These are phyloP conservation scores for Nothophaeocryptopus gaeumannii DNA, from an alignment of 2,329 filamentous ascomycete species.

Conservation along the genomic window DNA sequence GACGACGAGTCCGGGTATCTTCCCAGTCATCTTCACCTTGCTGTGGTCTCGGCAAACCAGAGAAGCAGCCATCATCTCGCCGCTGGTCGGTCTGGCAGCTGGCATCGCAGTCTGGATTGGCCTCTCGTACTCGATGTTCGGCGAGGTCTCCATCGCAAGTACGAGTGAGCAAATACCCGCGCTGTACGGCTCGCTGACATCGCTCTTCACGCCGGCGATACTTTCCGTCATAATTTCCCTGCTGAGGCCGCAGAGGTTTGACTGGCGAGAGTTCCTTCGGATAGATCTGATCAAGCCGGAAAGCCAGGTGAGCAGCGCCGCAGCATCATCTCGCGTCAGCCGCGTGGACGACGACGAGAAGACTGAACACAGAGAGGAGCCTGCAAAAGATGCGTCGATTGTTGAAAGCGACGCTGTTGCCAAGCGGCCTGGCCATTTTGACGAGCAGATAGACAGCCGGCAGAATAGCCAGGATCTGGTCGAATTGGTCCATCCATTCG, in stretches of 20 bases:
- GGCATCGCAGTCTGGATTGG: conserved; percentile 46
- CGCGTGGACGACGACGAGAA: neutral
- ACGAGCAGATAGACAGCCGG: neutral
- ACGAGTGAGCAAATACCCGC: conserved; percentile 42
- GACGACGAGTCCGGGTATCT: conserved; percentile 44
- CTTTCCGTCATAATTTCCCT: conserved; percentile 48
- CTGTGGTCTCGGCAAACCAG: conserved; percentile 48
- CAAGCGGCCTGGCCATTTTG: too few relatives aligned
- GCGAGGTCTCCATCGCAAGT: conserved; percentile 41
- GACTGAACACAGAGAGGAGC: neutral
- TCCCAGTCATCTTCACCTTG: conserved; percentile 45
- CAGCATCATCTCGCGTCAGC: neutral
- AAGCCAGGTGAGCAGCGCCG: conserved; percentile 12
- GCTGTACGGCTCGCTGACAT: conserved; percentile 46
- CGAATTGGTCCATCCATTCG: conserved; percentile 41
- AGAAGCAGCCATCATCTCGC: conserved; percentile 45
- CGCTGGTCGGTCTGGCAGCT: conserved; percentile 43
- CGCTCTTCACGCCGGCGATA: conserved; percentile 47
- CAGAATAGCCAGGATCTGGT: conserved; percentile 27
- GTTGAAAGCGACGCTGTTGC: too few relatives aligned
- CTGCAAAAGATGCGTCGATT: neutral
- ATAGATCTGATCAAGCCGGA: conserved; percentile 46
- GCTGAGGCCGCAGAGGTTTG: conserved; percentile 33
- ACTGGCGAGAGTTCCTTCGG: conserved; percentile 47
- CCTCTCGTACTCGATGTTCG: conserved; percentile 41